phyloP scores from a whole-genome alignment of 495 filamentous ascomycete genomes.

The Clohesyomyces aquaticus region DNA sequence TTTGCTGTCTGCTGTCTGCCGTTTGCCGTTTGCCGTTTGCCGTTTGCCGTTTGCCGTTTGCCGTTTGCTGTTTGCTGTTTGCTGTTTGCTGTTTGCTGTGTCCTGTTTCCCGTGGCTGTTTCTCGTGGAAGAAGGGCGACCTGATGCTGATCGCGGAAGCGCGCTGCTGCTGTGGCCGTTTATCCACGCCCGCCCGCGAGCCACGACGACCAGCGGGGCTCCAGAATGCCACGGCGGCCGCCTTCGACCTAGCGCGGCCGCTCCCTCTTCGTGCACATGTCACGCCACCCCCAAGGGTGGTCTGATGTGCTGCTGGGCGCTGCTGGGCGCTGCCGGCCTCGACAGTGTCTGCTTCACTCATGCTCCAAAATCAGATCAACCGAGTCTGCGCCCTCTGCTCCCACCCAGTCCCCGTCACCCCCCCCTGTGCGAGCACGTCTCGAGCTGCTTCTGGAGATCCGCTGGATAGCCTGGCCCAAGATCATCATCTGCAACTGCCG shows the following conservation, averaged over 20 bases:
- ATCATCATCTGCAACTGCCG: constrained; percentile 18
- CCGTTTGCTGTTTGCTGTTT: too few species aligned
- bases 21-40: too few species aligned
- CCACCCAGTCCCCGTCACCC: not conserved
- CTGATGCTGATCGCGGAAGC: too few species aligned
- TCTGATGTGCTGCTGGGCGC: constrained; percentile 17
- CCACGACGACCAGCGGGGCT: not conserved
- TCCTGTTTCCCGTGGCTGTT: too few species aligned
- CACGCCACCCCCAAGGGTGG: constrained; percentile 31
- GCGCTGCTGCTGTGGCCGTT: not conserved
- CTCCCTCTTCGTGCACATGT: not conserved
- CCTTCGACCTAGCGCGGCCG: not conserved
- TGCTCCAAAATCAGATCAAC: constrained; percentile 22
- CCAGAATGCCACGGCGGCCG: not conserved
- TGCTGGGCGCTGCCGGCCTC: not conserved
- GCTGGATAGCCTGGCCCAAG: not conserved
- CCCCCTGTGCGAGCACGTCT: not conserved
- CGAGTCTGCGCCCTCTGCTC: not conserved
- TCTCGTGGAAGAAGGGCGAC: too few species aligned
- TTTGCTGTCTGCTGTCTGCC: too few species aligned
- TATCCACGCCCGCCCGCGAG: not conserved
- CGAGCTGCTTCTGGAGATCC: constrained; percentile 2
- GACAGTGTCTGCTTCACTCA: constrained; percentile 16
- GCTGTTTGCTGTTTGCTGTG: too few species aligned
- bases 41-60: too few species aligned